phyloP scores from a whole-genome alignment of 2,329 filamentous ascomycete genomes.

The Aureobasidium melanogenum region DNA sequence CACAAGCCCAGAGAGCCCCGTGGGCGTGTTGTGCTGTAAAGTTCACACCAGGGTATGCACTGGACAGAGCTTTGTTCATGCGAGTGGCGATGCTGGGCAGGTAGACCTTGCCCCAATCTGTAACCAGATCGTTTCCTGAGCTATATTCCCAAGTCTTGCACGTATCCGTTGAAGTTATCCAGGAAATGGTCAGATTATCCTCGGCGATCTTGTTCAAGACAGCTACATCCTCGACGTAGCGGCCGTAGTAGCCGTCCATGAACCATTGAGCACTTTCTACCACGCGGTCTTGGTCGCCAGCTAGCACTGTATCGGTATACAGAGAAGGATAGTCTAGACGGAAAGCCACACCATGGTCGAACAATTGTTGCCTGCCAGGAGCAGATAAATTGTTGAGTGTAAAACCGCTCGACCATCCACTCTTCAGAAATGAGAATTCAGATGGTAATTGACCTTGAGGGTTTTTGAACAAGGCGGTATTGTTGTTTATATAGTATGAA shows the following conservation, averaged over 20 bases:
- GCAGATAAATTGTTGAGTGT: conserved; percentile 11
- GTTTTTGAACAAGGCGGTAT: conserved; percentile 11
- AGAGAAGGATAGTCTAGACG: conserved; percentile 10
- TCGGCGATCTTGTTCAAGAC: conserved; percentile 9
- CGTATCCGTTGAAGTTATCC: conserved; percentile 12
- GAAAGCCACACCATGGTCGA: conserved; percentile 12
- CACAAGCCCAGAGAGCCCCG: conserved; percentile 12
- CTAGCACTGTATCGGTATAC: conserved; percentile 11
- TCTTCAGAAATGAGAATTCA: conserved; percentile 9
- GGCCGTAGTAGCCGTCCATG: conserved; percentile 11
- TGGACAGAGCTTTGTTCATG: conserved; percentile 11
- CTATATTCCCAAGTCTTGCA: conserved; percentile 14
- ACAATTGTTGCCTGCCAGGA: conserved; percentile 8
- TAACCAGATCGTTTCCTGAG: conserved; percentile 12
- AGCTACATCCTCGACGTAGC: conserved; percentile 1
- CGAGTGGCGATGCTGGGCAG: conserved; percentile 6
- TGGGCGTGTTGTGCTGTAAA: conserved; percentile 12
- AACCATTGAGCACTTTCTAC: conserved; percentile 14
- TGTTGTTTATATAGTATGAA: conserved; percentile 14
- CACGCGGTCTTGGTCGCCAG: conserved; percentile 13
- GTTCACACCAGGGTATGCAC: conserved; percentile 5
- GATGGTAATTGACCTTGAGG: conserved; percentile 4
- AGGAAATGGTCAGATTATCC: conserved; percentile 11
- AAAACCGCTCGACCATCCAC: conserved; percentile 13
- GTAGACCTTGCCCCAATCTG: conserved; percentile 11